A percentile compares a stretch with the other conserved stretches of the same genome.
Conservation (phyloP, 2,329 filamentous ascomycete genomes). For the Gaeumannomyces tritici region DNA sequence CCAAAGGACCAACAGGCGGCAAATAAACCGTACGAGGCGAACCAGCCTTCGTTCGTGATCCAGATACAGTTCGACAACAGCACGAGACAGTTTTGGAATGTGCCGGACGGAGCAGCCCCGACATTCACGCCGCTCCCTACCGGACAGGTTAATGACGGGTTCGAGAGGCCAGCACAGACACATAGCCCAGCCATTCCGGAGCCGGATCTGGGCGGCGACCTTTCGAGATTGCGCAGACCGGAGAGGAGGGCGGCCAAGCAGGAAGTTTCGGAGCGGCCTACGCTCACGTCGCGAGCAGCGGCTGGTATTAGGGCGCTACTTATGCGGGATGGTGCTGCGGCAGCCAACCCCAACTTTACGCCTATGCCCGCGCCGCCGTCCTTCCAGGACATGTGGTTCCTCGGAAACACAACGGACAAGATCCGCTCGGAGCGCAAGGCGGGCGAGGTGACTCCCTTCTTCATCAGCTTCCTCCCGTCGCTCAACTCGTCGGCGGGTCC, state of each 20-base stretch:
- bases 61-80: constrained; percentile 66
- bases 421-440: constrained; percentile 58
- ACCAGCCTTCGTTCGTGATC: constrained; percentile 71
- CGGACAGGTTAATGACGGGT: constrained; percentile 1
- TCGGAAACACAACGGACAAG: constrained; percentile 78
- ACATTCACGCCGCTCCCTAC: constrained; percentile 9
- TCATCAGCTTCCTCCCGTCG: constrained; percentile 60
- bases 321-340: neutral
- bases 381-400: constrained; percentile 65
- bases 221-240: neutral
- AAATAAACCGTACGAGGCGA: constrained; percentile 51
- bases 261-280: neutral
- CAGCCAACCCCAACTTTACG: constrained; percentile 22
- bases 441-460: constrained; percentile 84
- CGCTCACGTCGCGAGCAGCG: neutral
- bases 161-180: neutral
- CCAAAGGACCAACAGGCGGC: constrained; percentile 67
- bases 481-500: constrained; percentile 20
- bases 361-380: constrained; percentile 48
- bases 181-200: neutral
- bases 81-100: constrained; percentile 40
- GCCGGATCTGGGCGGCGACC: neutral
- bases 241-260: neutral
- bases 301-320: neutral
- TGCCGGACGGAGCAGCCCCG: constrained; percentile 24